Evolutionary conservation across 805 yeast genomes (phyloP), one percentile per base, ranked within the genome.

Genomic region (Ogataea siamensis): DNA sequence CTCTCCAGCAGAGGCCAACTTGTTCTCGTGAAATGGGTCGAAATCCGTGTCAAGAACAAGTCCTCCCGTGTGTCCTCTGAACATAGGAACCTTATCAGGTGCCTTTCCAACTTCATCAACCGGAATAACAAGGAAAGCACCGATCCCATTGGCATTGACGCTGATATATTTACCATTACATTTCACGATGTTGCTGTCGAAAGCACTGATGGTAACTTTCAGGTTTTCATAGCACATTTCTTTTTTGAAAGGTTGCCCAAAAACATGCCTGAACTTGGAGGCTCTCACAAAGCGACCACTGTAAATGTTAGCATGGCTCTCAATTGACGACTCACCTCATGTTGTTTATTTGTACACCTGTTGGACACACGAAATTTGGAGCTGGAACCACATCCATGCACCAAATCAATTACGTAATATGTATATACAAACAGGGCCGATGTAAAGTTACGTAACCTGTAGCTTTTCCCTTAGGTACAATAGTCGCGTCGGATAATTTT

Each of bases 51-150:
- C 99, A 50, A 93, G 73, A 23, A 93, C 97, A 7, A 94, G 83
- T 18, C 95, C 96, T 16, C 95, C 96, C 21, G 89, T 84, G 62
- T 91, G 99, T 11, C 99, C 99, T 54, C 96, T 78, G 64, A 91
- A 93, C 49, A 93, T 71, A 2, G 99, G 93, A 33, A 88, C 89
- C 44, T 82, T 78, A 52, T 93, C 99, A 4, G 96, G 97, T 6
- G 89, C 80, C 58, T 89, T 93, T 7, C 99, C 98, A 13, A 78
- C 81, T 61, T 91, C 96, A 7, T 61, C 59, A 17, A 87, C 67
- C 2, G 99, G 99, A 43, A 93, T 79, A 9, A 94, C 85, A 1
- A 96, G 96, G 68, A 93, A 89, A 0, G 98, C 94, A 37, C 99
- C 99, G 46, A 98, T 98, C 27, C 98, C 98, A 8, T 95, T 83